Evolutionary conservation across 2,329 filamentous ascomycete genomes (phyloP).

Genomic region (Colletotrichum sp.): DNA sequence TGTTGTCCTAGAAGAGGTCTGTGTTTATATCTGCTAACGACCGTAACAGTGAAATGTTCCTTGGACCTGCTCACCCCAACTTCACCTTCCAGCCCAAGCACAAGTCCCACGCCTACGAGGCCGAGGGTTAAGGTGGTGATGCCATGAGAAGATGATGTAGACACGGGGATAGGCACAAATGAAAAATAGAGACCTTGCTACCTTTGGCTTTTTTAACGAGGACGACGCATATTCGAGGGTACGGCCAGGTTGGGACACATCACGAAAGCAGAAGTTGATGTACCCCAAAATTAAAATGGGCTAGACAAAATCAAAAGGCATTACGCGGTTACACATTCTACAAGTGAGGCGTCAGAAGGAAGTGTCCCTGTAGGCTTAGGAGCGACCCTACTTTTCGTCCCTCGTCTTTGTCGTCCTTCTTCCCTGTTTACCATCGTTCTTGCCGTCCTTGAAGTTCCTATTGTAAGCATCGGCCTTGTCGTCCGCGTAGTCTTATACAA

Average conservation of each 20-base stretch:
- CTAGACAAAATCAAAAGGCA: neutral
- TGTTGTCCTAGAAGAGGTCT: constrained; percentile 33
- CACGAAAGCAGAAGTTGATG: neutral
- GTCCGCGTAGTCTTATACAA: neutral
- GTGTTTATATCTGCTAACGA: constrained; percentile 9
- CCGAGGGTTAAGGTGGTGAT: constrained; percentile 59
- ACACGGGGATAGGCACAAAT: neutral
- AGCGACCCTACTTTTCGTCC: neutral
- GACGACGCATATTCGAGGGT: neutral
- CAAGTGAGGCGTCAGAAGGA: neutral
- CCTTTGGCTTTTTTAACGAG: neutral
- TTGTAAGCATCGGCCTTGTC: neutral
- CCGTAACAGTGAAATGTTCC: constrained; percentile 85
- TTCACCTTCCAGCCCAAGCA: constrained; percentile 98
- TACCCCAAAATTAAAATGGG: neutral
- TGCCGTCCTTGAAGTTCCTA: neutral
- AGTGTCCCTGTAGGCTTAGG: fast-evolving
- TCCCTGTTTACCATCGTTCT: too few species aligned
- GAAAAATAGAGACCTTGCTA: neutral
- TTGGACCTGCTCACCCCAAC: constrained; percentile 85
- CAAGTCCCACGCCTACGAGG: constrained; percentile 91
- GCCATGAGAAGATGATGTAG: neutral
- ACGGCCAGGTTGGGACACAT: neutral
- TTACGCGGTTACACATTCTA: neutral
- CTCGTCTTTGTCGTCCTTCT: too few species aligned